Percentiles rank a stretch among this genome's conserved stretches.
Conservation (phyloP, 305 asterid species). For the Fraxinus velutina region DNA sequence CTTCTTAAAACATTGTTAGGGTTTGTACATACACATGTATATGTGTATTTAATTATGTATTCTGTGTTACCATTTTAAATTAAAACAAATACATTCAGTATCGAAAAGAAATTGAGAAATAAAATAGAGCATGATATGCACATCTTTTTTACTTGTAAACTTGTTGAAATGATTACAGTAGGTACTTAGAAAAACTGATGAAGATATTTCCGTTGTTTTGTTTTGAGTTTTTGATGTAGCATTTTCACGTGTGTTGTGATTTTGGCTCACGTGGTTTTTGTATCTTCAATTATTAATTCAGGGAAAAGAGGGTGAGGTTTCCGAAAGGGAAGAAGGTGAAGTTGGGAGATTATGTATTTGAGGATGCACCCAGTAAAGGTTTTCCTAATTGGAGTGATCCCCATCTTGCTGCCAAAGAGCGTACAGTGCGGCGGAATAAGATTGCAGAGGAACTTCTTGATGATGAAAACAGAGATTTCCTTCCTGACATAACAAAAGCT, state of each 20-base stretch:
- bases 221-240: not conserved
- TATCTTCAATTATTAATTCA: slow-evolving; percentile 20
- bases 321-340: slow-evolving; percentile 92
- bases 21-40: slow-evolving; percentile 13
- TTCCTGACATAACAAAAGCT: slow-evolving; percentile 56
- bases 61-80: not conserved
- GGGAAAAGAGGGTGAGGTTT: slow-evolving; percentile 79
- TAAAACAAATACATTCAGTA: not conserved
- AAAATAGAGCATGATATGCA: not conserved
- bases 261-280: not conserved
- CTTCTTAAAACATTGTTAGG: slow-evolving; percentile 18
- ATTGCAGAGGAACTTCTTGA: slow-evolving; percentile 45
- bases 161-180: not conserved
- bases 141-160: not conserved
- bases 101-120: not conserved
- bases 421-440: slow-evolving; percentile 50
- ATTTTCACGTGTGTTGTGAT: slow-evolving; percentile 10
- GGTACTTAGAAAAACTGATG: not conserved
- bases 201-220: not conserved
- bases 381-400: slow-evolving; percentile 43
- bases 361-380: slow-evolving; percentile 33
- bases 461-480: slow-evolving; percentile 46
- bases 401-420: slow-evolving; percentile 61
- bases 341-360: slow-evolving; percentile 44
- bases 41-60: not conserved